Base-by-base conservation (phyloP, 2,329 filamentous ascomycete genomes). In the Paraphaeosphaeria sporulosa region DNA sequence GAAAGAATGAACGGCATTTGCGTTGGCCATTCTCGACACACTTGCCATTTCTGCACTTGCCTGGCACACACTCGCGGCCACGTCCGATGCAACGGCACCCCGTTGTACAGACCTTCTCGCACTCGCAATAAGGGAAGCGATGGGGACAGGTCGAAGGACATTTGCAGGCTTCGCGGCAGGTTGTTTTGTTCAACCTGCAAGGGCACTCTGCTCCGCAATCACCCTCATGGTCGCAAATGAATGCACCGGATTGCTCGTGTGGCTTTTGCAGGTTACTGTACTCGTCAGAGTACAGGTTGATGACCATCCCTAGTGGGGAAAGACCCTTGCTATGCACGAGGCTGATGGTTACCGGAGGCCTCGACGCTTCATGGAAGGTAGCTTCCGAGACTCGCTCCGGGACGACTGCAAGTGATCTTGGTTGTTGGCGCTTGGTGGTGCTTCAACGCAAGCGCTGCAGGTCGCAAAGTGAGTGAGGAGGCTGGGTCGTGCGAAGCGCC, bases 171-270 rank as follows among this genome's bases (percentile, higher is more conserved):
- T 52, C 49, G 38, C 49, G 34, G 34, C 34, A 52, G 1, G 34
- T 52, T 5, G 49, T 52, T 52, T 27, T 40, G 13, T 52, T 52
- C 19, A 10, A 23, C 32, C 48, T 50, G 36, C 49, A 52, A 34
- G 49, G 49, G 21, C 49, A 52, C 1, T 21, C 10, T 27, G n/a
- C 9, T 8, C 49, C 49, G 38, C 49, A 52, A 27, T 23, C 21
- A 52, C 34, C 49, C 13, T 40, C 34, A 27, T 52, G 49, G 10
- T 40, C 21, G 49, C 49, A 52, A n/a, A 23, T 52, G 36, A 52
- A 52, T 3, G 40, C n/a, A 9, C 34, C 49, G 10, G 36, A 42
- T 30, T 52, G 49, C 15, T 52, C 13, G 10, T 6, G 5, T 6
- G 36, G 36, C 15, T 42, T 27, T 42, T 19, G 13, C 21, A 42